These are phyloP conservation scores for Microsporum canis DNA, from an alignment of 2,329 filamentous ascomycete genomes.

Conservation along the genomic window DNA sequence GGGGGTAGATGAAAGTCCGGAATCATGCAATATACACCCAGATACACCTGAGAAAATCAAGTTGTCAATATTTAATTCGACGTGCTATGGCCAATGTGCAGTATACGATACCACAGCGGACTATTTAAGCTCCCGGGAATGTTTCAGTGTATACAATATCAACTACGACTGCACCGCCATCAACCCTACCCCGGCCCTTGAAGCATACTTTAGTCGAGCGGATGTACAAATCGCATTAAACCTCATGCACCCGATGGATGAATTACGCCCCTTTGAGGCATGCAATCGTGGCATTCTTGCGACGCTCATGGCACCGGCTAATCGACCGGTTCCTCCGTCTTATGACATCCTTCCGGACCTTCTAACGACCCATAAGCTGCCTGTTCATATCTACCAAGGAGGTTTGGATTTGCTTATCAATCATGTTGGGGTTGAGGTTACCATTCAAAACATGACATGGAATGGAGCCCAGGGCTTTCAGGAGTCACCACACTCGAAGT, in stretches of 20 bases:
- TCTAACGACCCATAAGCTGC: conserved; percentile 23
- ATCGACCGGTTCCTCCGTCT: conserved; percentile 21
- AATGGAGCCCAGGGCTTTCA: conserved; percentile 27
- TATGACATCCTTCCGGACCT: conserved; percentile 26
- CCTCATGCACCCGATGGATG: conserved; percentile 10
- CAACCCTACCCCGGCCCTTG: conserved; percentile 17
- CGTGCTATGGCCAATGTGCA: conserved; percentile 28
- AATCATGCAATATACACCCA: conserved; percentile 19
- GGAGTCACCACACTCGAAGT: conserved; percentile 20
- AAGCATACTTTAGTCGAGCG: conserved; percentile 24
- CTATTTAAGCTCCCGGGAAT: conserved; percentile 20
- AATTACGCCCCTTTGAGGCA: conserved; percentile 16
- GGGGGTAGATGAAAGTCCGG: conserved; percentile 8
- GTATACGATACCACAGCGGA: conserved; percentile 26
- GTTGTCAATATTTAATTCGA: conserved; percentile 24
- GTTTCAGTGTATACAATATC: conserved; percentile 29
- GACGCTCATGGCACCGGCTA: conserved; percentile 16
- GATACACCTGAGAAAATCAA: conserved; percentile 19
- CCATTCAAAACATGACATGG: conserved; percentile 35
- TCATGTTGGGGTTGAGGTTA: conserved; percentile 27
- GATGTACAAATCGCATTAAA: conserved; percentile 28
- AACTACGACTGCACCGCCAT: conserved; percentile 23
- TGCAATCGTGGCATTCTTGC: conserved; percentile 25
- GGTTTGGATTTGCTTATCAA: conserved; percentile 31
- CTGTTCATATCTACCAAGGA: conserved; percentile 29